Evolutionary conservation across 75 land plant species (phyloP), one percentile per base, ranked within the genome.

Genomic region (Chamaecyparis obtusa): DNA sequence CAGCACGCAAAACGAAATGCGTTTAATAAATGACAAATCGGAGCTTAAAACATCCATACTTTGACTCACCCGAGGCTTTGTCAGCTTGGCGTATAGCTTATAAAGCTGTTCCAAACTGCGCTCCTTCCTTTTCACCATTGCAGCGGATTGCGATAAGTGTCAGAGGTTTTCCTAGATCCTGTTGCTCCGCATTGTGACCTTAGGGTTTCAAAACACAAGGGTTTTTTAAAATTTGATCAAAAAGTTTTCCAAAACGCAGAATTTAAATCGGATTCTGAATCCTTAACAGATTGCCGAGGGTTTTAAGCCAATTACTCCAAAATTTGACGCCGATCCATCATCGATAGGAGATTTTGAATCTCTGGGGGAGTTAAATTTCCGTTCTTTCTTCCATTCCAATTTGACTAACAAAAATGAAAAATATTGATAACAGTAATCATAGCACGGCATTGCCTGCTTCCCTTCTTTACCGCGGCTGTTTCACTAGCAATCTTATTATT

Each of bases 101-200:
- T 85, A 91, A 37, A 89, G 90, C 86, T 89, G 86, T 85, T 67
- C n/a, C 85, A 91, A 72, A 16, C 37, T 71, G 54, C 87, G 57
- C 84, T 89, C 92, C 90, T 67, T 86, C 41, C 91, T 87, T 56
- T 81, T 83, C 32, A 56, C 67, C 89, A 84, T 88, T n/a, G 51
- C 69, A 46, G 46, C 48, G 27, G 83, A 43, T 37, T 57, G 0
- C 21, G 21, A 64, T 24, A 24, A 64, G 6, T 19, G 30, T 46
- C 44, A 13, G 24, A 81, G 83, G 30, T 46, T 27, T 41, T 46
- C 36, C 44, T 81, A 81, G 83, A 81, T 81, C 83, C 46, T 49
- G 51, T 43, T n/a, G 49, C 32, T 44, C 83, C 3, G 83, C 83
- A 81, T 81, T 81, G 51, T 27, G 14, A 43, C 48, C 32, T 9